A percentile compares a stretch with the other conserved stretches of the same genome.
Conservation (phyloP, 148 eudicot species). For the Salicornia ramosissima region DNA sequence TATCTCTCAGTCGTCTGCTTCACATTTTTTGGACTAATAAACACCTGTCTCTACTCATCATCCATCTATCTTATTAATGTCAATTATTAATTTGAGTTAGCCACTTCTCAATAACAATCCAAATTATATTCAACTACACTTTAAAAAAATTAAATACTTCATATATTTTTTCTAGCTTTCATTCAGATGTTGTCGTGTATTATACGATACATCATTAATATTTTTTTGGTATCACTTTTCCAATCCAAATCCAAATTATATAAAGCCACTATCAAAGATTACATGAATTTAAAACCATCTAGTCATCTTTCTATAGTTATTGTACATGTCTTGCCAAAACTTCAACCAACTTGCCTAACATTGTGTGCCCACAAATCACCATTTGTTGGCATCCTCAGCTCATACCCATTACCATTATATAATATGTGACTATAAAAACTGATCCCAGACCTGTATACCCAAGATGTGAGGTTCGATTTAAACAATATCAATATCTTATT, state of each 20-base stretch:
- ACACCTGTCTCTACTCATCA: background rate
- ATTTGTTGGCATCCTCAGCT: constrained; percentile 7
- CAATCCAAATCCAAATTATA: background rate
- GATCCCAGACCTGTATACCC: too few relatives aligned
- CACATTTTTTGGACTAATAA: background rate
- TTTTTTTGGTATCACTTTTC: background rate
- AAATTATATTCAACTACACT: too few relatives aligned
- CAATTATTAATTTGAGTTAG: background rate
- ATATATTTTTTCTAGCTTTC: too few relatives aligned
- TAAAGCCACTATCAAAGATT: background rate
- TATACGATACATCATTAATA: background rate
- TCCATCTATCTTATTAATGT: too few relatives aligned
- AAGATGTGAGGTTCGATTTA: too few relatives aligned
- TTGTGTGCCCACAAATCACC: constrained; percentile 15
- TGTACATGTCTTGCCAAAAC: constrained; percentile 10
- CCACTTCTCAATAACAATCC: background rate
- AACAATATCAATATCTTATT: too few relatives aligned
- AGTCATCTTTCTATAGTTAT: background rate
- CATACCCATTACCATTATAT: too few relatives aligned
- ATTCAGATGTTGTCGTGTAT: background rate
- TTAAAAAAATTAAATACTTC: too few relatives aligned
- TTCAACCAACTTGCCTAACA: constrained; percentile 14
- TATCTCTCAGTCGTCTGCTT: background rate
- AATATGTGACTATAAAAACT: too few relatives aligned
- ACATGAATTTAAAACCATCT: background rate